These are phyloP conservation scores for Rhodamnia rubescens DNA, from an alignment of 345 rosid genomes.

Conservation along the genomic window DNA sequence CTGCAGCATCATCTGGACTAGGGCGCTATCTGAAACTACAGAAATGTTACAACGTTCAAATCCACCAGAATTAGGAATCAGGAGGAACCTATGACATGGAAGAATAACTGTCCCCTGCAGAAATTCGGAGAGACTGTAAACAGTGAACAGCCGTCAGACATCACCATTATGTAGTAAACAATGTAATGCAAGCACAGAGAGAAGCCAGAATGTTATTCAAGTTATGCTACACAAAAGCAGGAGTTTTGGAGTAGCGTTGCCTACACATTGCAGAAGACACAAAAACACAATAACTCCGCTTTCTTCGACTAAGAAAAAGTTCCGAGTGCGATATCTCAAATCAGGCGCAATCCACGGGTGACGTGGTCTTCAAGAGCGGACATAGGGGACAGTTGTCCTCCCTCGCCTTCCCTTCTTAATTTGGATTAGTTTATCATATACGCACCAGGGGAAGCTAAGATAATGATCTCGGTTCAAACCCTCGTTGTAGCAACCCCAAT, in stretches of 20 bases:
- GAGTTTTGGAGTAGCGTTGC: not conserved
- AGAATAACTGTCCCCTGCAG: not conserved
- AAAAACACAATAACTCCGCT: not conserved
- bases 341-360: not conserved
- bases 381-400: not conserved
- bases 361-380: not conserved
- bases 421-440: constrained; percentile 45
- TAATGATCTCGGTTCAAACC: constrained; percentile 49
- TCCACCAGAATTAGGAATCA: not conserved
- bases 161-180: not conserved
- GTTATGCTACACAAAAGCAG: not conserved
- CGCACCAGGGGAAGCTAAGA: constrained; percentile 78
- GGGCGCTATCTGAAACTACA: not conserved
- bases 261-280: not conserved
- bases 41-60: not conserved
- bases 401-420: constrained; percentile 21
- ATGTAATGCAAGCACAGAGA: not conserved
- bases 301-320: not conserved
- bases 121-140: not conserved
- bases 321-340: not conserved
- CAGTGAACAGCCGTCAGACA: not conserved
- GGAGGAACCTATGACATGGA: not conserved
- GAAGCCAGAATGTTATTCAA: not conserved
- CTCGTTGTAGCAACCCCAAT: constrained; percentile 59
- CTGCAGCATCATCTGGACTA: not conserved